Evolutionary conservation across 371 early-diverging fungal species (phyloP).

Genomic region (Cladochytrium tenue): DNA sequence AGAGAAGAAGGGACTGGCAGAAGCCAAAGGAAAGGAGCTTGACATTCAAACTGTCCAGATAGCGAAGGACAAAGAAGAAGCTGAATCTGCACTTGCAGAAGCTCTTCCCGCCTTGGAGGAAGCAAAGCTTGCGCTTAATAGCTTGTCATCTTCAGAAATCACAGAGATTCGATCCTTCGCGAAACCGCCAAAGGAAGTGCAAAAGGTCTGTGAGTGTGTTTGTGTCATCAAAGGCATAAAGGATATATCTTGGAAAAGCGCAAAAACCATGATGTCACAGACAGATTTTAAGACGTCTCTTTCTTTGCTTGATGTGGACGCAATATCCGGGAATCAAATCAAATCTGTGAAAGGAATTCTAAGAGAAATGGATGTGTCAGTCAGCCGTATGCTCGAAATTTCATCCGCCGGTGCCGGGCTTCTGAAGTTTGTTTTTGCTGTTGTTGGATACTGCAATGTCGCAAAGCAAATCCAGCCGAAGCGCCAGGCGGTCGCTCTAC

Average conservation of each 20-base stretch:
- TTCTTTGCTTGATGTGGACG: conserved; percentile 54
- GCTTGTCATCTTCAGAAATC: conserved; percentile 60
- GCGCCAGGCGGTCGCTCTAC: conserved; percentile 56
- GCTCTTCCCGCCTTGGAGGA: conserved; percentile 61
- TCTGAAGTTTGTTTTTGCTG: conserved; percentile 59
- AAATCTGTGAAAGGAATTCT: conserved; percentile 56
- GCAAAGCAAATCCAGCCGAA: conserved; percentile 63
- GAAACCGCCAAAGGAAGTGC: conserved; percentile 65
- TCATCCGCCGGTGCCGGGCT: conserved; percentile 62
- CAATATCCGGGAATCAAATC: conserved; percentile 52
- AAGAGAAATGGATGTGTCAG: conserved; percentile 58
- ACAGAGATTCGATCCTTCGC: conserved; percentile 66
- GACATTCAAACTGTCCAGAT: conserved; percentile 59
- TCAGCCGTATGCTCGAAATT: conserved; percentile 58
- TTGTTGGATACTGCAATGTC: conserved; percentile 67
- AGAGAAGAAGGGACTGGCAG: conserved; percentile 59
- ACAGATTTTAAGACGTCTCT: conserved; percentile 60
- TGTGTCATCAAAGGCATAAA: conserved; percentile 62
- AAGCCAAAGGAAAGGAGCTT: conserved; percentile 57
- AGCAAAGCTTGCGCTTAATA: conserved; percentile 55
- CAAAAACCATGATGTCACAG: conserved; percentile 66
- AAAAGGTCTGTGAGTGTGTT: conserved; percentile 68
- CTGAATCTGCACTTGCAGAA: conserved; percentile 62
- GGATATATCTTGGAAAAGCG: conserved; percentile 66
- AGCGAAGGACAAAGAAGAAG: conserved; percentile 66